Conservation (phyloP, 352 stramenopile species). For the Phytopythium boreale region DNA sequence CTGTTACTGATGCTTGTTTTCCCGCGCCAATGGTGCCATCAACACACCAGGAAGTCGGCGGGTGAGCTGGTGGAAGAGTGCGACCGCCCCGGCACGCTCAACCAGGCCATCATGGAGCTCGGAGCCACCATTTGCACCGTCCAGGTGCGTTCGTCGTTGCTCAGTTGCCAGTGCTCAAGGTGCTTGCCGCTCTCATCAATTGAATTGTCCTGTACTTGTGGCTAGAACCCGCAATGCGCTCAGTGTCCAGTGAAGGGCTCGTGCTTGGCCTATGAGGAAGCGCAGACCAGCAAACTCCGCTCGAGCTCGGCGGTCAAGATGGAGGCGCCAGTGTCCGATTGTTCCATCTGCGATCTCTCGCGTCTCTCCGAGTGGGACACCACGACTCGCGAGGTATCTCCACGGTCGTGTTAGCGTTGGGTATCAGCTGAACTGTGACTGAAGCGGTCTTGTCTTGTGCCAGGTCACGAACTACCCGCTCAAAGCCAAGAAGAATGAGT, state of each 20-base stretch:
- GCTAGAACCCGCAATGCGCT: slow-evolving; percentile 67
- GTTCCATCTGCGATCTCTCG: slow-evolving; percentile 64
- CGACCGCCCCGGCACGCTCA: slow-evolving; percentile 89
- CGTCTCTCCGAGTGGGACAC: slow-evolving; percentile 53
- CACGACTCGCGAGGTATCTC: slow-evolving; percentile 9
- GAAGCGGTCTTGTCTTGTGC: background rate
- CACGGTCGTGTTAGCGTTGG: background rate
- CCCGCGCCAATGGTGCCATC: background rate
- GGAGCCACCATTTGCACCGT: slow-evolving; percentile 94
- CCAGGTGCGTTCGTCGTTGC: slow-evolving; percentile 39
- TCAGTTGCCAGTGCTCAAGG: background rate
- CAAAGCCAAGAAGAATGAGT: slow-evolving; percentile 77
- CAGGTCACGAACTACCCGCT: slow-evolving; percentile 81
- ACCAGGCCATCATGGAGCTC: slow-evolving; percentile 99
- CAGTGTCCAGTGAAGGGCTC: slow-evolving; percentile 59
- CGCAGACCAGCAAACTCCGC: slow-evolving; percentile 4
- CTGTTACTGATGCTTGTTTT: background rate
- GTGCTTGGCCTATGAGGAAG: slow-evolving; percentile 73
- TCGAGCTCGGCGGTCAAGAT: background rate
- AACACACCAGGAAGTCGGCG: slow-evolving; percentile 42
- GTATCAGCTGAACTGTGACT: background rate
- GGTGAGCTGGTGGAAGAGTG: slow-evolving; percentile 65
- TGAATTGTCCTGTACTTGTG: background rate
- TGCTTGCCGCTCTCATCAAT: background rate
- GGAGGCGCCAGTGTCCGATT: slow-evolving; percentile 9